Base-by-base conservation (phyloP, 805 yeast genomes). In the Blastobotrys robertii region DNA sequence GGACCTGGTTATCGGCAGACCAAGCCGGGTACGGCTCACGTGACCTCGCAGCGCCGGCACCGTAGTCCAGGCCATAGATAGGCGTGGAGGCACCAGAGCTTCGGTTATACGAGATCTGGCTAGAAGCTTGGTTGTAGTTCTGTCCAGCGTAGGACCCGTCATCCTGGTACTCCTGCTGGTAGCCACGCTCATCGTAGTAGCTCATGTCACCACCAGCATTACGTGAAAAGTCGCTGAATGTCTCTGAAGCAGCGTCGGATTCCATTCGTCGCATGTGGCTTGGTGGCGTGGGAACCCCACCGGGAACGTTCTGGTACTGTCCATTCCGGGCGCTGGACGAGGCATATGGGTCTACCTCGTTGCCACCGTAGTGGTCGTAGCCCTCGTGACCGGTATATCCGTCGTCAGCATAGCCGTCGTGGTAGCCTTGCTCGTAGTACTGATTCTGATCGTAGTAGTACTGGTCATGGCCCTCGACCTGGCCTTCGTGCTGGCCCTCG, bases 1-100 rank as follows among this genome's bases (percentile, higher is more conserved):
- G 62, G 3, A 77, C 80, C 49, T 74, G 60, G 8, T 56, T 83
- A 61, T 83, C 94, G 34, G 94, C 92, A 19, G 90, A 81, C 95
- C 95, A 86, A 38, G 95, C 95, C 31, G 96, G 95, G 59, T 83
- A 86, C 30, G 98, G 99, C 64, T 92, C 92, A 37, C 87, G 77
- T 55, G 94, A 56, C 43, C 55, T 73, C 67, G 81, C 54, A 62
- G 85, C 81, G 57, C 84, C 50, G 37, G 38, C 37, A 32, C 44
- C 49, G 42, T 69, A 72, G 47, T 72, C 74, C 44, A 78, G 77
- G 34, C 92, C 94, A 59, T 84, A 84, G 53, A 85, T 77, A 14
- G 98, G 97, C 34, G 98, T 92, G 1, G 95, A 85, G 35, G 95
- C 85, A 48, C 97, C 97, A 9, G 94, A 80, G 1, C 92, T 82